These are phyloP conservation scores for Dendrobium catenatum DNA, from an alignment of 106 monocot species.

Conservation along the genomic window DNA sequence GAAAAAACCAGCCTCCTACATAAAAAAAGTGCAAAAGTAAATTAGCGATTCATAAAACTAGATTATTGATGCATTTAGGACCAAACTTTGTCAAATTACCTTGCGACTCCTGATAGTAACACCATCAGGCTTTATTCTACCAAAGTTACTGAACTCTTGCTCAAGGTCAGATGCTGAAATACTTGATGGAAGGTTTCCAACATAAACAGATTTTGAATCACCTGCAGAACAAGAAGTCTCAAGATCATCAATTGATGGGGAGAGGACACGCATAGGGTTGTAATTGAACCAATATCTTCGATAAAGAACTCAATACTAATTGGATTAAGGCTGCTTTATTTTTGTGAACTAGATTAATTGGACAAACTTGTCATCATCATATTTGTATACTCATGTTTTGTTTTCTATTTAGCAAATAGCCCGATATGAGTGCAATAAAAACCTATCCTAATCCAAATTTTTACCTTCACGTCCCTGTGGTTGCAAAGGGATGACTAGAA, in stretches of 20 bases:
- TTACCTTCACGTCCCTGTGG: too few species aligned
- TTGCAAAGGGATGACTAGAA: too few species aligned
- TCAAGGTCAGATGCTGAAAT: constrained; percentile 47
- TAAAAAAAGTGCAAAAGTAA: background rate
- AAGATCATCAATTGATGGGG: background rate
- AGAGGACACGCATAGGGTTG: too few species aligned
- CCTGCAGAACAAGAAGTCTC: constrained; percentile 22
- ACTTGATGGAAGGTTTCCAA: constrained; percentile 50
- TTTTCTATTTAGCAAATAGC: too few species aligned
- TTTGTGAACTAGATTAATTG: too few species aligned
- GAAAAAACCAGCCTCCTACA: constrained; percentile 63
- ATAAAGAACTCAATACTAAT: too few species aligned
- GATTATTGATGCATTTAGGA: background rate
- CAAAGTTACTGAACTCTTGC: constrained; percentile 59
- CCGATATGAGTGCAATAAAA: too few species aligned
- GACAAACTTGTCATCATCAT: too few species aligned
- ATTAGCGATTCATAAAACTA: background rate
- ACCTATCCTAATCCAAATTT: too few species aligned
- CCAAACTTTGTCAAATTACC: constrained; percentile 25
- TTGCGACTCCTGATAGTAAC: constrained; percentile 55
- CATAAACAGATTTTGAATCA: constrained; percentile 75
- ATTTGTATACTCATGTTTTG: too few species aligned
- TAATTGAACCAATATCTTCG: too few species aligned
- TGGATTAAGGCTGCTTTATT: too few species aligned
- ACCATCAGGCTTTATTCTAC: constrained; percentile 47